Evolutionary conservation across 2,329 filamentous ascomycete genomes (phyloP).

Genomic region (Verticillium tricorpus): DNA sequence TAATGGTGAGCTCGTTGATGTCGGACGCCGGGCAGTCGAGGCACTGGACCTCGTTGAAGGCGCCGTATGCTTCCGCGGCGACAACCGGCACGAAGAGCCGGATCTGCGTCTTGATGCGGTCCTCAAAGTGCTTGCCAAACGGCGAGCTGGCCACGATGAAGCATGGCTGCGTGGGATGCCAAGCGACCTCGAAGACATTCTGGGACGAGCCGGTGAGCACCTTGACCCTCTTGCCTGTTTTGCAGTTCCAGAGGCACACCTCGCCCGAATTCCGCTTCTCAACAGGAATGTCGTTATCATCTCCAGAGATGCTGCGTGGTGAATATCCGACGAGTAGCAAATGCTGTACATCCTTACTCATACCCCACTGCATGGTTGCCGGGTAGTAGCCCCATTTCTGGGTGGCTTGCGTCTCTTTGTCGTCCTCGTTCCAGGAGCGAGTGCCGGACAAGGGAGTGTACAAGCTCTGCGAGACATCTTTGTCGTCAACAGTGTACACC

Average conservation of each 20-base stretch:
- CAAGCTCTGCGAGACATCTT: constrained; percentile 28
- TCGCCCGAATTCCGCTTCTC: constrained; percentile 55
- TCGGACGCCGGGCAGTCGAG: constrained; percentile 57
- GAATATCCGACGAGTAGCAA: constrained; percentile 60
- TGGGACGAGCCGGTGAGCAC: constrained; percentile 48
- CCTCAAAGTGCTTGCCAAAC: constrained; percentile 37
- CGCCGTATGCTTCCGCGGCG: constrained; percentile 21
- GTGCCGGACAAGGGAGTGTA: constrained; percentile 38
- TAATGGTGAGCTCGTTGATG: constrained; percentile 58
- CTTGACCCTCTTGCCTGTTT: constrained; percentile 34
- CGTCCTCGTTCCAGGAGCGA: constrained; percentile 9
- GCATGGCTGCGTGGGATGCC: constrained; percentile 51
- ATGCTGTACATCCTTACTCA: constrained; percentile 36
- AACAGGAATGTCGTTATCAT: constrained; percentile 55
- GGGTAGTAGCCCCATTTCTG: constrained; percentile 58
- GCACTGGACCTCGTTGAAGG: constrained; percentile 44
- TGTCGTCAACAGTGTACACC: constrained; percentile 44
- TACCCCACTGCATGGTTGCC: constrained; percentile 60
- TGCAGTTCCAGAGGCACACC: constrained; percentile 54
- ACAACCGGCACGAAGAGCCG: constrained; percentile 42
- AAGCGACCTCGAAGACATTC: constrained; percentile 61
- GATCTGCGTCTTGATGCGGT: constrained; percentile 49
- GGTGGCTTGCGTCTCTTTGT: constrained; percentile 26
- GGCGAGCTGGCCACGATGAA: constrained; percentile 58
- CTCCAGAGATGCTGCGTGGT: constrained; percentile 45